Base-by-base conservation (phyloP, 1,139 yeast species). In the Pichia terricola region DNA sequence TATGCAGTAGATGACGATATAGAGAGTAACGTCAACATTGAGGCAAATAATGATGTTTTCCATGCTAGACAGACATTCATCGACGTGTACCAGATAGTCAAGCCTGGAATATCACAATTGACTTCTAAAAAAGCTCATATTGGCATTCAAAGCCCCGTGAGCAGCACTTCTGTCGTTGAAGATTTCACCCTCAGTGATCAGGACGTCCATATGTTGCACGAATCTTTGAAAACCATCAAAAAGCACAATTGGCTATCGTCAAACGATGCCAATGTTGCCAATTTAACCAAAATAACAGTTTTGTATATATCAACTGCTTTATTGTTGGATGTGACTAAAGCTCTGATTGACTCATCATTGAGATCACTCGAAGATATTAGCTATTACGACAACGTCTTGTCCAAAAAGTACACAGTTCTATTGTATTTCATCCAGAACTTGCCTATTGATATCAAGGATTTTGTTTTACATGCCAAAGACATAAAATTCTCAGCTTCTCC, bases 371-470 rank as follows among this genome's bases (percentile, higher is more conserved):
- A 61, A 28, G 66, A 66, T 39, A 47, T 67, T 25, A 53, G 50
- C 33, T 67, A 65, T 45, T 58, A 57, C 53, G 60, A 58, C 46
- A 16, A 47, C 35, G 38, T 64, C 35, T 45, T 65, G 22, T 65
- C 72, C 7, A 56, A 52, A 3, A 51, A 53, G 37, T 61, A 60
- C 45, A 50, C 59, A 8, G 40, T 55, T 2, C 38, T 63, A 1
- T 27, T 49, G 11, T 67, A 66, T 44, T 53, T 64, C 2, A 28
- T 64, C 30, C 75, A 67, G 47, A 61, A 60, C 0, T 48, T 62
- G 6, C 70, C 70, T 1, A 11, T 41, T 1, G 57, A 60, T 26
- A 3, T 53, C 1, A 44, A 35, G 26, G 39, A 40, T 0, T 42
- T 59, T 16, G 31, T 49, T 1, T 39, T 16, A 9, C 40, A 22